phyloP scores from a whole-genome alignment of 192 early-diverging fungal species.

The Pecoramyces ruminantium region DNA sequence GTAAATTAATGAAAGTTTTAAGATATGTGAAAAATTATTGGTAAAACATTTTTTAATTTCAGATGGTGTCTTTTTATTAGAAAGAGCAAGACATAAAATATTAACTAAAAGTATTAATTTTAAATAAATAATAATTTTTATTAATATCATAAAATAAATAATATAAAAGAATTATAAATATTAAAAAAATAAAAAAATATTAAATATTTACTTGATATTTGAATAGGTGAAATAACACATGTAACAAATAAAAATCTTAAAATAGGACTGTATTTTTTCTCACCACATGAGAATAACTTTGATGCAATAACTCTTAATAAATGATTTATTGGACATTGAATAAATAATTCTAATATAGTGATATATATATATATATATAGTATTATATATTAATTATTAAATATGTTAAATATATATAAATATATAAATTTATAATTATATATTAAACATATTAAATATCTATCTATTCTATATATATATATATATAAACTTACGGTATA shows the following conservation, averaged over 20 bases:
- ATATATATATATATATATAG: too few species aligned
- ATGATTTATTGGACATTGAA: background rate
- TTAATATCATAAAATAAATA: too few species aligned
- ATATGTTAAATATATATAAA: too few species aligned
- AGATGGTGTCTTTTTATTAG: background rate
- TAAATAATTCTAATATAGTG: background rate
- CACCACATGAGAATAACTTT: background rate
- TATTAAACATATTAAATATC: too few species aligned
- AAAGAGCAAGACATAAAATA: background rate
- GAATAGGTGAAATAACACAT: background rate
- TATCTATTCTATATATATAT: too few species aligned
- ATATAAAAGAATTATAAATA: too few species aligned
- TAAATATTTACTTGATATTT: background rate
- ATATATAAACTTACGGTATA: background rate
- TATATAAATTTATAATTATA: too few species aligned
- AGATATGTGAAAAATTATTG: background rate
- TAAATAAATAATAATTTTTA: too few species aligned
- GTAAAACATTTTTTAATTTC: background rate
- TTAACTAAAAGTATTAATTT: background rate
- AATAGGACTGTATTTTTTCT: background rate
- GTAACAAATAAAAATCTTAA: background rate
- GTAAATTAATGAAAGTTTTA: background rate
- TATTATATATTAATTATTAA: too few species aligned
- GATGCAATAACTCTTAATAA: background rate
- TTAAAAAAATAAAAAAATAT: too few species aligned